These are phyloP conservation scores for Coemansia brasiliensis DNA, from an alignment of 192 early-diverging fungal genomes.

Conservation along the genomic window DNA sequence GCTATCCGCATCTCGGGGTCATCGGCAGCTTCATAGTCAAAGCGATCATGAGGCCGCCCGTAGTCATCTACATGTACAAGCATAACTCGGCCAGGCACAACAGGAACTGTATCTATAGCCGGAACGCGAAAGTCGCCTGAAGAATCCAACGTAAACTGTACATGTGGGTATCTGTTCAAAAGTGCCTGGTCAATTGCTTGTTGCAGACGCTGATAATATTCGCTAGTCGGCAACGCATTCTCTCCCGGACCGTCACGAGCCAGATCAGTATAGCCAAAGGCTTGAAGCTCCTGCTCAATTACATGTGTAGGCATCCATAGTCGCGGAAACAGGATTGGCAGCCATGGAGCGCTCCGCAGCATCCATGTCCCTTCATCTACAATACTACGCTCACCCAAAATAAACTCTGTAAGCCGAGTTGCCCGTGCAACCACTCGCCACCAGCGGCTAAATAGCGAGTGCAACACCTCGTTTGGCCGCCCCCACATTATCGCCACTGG, in stretches of 20 bases:
- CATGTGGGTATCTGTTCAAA: conserved; percentile 43
- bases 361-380: conserved; percentile 76
- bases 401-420: conserved; percentile 78
- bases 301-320: conserved; percentile 54
- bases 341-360: conserved; percentile 55
- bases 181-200: conserved; percentile 40
- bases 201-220: conserved; percentile 32
- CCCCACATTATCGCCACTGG: conserved; percentile 64
- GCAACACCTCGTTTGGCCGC: conserved; percentile 61
- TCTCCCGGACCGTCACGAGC: conserved; percentile 16
- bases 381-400: conserved; percentile 68
- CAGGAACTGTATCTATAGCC: conserved; percentile 77
- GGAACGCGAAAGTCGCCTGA: conserved; percentile 80
- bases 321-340: conserved; percentile 52
- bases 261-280: conserved; percentile 19
- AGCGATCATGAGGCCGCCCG: conserved; percentile 53
- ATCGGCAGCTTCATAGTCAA: conserved; percentile 66
- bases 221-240: conserved; percentile 21
- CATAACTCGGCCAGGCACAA: conserved; percentile 77
- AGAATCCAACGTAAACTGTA: conserved; percentile 58
- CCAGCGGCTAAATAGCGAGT: conserved; percentile 64
- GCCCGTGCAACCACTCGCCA: conserved; percentile 66
- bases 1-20: conserved; percentile 42
- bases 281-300: conserved; percentile 51
- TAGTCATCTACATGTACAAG: conserved; percentile 71